Evolutionary conservation across 2,329 filamentous ascomycete genomes (phyloP).

Genomic region (Trematosphaeria pertusa): DNA sequence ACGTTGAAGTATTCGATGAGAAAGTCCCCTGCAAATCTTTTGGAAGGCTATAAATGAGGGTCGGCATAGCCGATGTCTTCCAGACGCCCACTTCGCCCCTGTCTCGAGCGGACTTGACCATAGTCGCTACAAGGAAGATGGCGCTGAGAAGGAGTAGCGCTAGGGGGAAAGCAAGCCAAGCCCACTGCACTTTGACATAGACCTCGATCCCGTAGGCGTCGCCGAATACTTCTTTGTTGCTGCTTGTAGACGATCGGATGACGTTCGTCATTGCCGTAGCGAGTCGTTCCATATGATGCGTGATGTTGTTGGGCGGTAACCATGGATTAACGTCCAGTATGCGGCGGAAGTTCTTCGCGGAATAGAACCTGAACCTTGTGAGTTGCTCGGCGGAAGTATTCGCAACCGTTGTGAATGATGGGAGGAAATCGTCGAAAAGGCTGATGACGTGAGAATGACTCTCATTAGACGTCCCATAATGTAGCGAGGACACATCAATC

Average conservation of each 20-base stretch:
- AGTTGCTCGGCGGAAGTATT: background rate
- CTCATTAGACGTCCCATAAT: slow-evolving; percentile 9
- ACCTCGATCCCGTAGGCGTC: slow-evolving; percentile 14
- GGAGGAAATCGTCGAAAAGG: slow-evolving; percentile 15
- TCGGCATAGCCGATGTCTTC: slow-evolving; percentile 39
- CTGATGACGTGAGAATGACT: slow-evolving; percentile 3
- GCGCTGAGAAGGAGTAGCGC: slow-evolving; percentile 27
- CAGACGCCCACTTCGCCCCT: slow-evolving; percentile 22
- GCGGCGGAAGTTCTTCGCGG: background rate
- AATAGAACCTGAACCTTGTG: background rate
- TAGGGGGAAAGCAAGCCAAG: slow-evolving; percentile 40
- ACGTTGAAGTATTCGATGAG: background rate
- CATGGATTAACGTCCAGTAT: slow-evolving; percentile 12
- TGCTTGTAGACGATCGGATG: slow-evolving; percentile 7
- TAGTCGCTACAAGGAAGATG: slow-evolving; percentile 31
- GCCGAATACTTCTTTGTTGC: slow-evolving; percentile 11
- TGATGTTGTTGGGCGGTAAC: slow-evolving; percentile 13
- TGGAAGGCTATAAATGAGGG: slow-evolving; percentile 30
- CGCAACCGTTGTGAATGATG: slow-evolving; percentile 6
- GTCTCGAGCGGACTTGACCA: slow-evolving; percentile 27
- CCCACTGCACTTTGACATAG: slow-evolving; percentile 35
- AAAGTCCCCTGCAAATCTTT: slow-evolving; percentile 8
- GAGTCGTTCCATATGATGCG: slow-evolving; percentile 13
- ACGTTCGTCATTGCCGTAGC: slow-evolving; percentile 14
- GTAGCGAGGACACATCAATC: background rate